Evolutionary conservation across 306 rosid genomes (phyloP).

Genomic region (Oemleria cerasiformis): DNA sequence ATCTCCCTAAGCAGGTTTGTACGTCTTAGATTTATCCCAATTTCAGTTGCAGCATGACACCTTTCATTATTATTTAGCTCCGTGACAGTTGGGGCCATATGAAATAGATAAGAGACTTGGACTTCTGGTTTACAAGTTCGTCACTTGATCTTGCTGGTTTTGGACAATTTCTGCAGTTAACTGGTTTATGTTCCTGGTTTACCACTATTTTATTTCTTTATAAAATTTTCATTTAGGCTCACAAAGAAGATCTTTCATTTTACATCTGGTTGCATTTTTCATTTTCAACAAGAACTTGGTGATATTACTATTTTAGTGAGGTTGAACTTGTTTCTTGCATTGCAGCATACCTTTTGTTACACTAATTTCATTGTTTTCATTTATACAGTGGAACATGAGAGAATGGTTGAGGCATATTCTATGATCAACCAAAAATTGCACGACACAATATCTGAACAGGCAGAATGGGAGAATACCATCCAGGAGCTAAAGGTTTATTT

Average conservation of each 20-base stretch:
- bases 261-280: not conserved
- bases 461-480: constrained; percentile 61
- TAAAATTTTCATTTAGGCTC: not conserved
- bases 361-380: constrained; percentile 16
- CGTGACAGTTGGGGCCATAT: not conserved
- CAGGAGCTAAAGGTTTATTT: constrained; percentile 68
- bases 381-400: constrained; percentile 83
- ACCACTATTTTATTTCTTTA: not conserved
- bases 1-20: not conserved
- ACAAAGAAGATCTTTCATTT: not conserved
- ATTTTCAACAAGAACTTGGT: not conserved
- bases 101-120: not conserved
- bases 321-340: constrained; percentile 19
- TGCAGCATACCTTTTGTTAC: not conserved
- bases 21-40: not conserved
- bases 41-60: not conserved
- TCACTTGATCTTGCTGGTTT: constrained; percentile 3
- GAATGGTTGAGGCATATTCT: constrained; percentile 79
- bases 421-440: constrained; percentile 73
- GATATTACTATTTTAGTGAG: constrained; percentile 4
- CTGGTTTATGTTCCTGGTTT: not conserved
- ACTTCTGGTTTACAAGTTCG: not conserved
- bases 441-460: constrained; percentile 54
- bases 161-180: constrained; percentile 9
- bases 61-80: not conserved